Base-by-base conservation (phyloP, 2,329 filamentous ascomycete species). In the Acephala macrosclerotiorum region DNA sequence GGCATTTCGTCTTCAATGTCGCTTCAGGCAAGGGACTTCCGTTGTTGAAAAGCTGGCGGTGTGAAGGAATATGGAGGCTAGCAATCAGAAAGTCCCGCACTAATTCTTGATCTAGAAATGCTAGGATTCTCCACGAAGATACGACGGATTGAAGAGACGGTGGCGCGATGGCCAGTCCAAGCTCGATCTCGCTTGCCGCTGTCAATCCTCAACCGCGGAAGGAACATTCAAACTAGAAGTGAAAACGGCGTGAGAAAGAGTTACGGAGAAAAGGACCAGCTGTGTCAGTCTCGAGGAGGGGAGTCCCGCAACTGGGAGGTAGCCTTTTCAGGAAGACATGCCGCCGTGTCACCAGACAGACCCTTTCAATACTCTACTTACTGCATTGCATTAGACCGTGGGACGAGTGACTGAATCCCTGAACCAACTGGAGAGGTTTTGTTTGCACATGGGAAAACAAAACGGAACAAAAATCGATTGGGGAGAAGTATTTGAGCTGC, bases 111-210 rank as follows among this genome's bases (percentile, higher is more conserved):
- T 59, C 60, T 61, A 58, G 47, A 58, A 22, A 63, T 59, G 40
- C 20, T 51, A 64, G 67, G 63, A 64, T 70, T 70, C 68, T 70
- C 68, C 67, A 63, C 65, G 58, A 66, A 60, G 33, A 51, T 14
- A 60, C 29, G 60, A 60, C 45, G 58, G 61, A 49, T 36, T 56
- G 56, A 51, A 33, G 40, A 47, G 57, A 35, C 42, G 51, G 62
- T 64, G 61, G 57, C 60, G 61, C 59, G 61, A 61, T 49, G 59
- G 12, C 35, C 40, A 49, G 51, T 40, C 42, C 47, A 65, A 55
- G 45, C 59, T 61, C 60, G 61, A 57, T 67, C 60, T 42, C 59
- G 57, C 51, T 65, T 66, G 40, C 64, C 63, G 66, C 68, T 68
- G 60, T 68, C 63, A 66, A 66, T 60, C 47, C 33, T 64, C 42